A percentile compares a stretch with the other conserved stretches of the same genome.
These are phyloP conservation scores for Podosphaera leucotricha DNA, from an alignment of 2,329 filamentous ascomycete genomes.

Conservation along the genomic window DNA sequence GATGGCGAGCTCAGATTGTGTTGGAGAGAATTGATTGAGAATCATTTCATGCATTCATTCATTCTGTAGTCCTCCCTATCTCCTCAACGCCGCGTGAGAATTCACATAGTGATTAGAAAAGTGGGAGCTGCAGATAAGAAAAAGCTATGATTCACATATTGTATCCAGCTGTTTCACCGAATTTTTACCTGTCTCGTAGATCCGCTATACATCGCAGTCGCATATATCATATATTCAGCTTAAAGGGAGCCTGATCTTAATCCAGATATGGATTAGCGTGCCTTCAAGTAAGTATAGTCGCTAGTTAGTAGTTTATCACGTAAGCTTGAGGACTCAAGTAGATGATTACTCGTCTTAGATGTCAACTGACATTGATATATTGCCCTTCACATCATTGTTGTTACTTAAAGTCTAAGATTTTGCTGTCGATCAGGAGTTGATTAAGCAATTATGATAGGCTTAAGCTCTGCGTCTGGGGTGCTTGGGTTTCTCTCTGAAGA, in stretches of 20 bases:
- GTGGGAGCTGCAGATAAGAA: neutral
- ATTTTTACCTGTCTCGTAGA: neutral
- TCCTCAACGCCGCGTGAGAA: neutral
- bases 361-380: too few relatives aligned
- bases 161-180: neutral
- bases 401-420: neutral
- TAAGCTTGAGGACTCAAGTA: neutral
- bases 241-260: neutral
- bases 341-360: neutral
- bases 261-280: neutral
- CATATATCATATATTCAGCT: neutral
- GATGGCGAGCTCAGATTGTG: neutral
- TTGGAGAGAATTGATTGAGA: neutral
- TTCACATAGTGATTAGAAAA: neutral
- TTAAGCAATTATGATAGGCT: slow-evolving; percentile 49
- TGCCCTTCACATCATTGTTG: too few relatives aligned
- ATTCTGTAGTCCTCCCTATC: neutral
- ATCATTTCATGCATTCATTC: neutral
- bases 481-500: slow-evolving; percentile 90
- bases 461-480: slow-evolving; percentile 83
- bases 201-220: neutral
- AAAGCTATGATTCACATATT: neutral
- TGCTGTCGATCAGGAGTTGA: neutral
- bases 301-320: neutral
- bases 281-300: too few relatives aligned